Percentiles rank a stretch among this genome's conserved stretches.
Evolutionary conservation across 768 basidiomycete species (phyloP).

Genomic region (Solioccasus polychromus): DNA sequence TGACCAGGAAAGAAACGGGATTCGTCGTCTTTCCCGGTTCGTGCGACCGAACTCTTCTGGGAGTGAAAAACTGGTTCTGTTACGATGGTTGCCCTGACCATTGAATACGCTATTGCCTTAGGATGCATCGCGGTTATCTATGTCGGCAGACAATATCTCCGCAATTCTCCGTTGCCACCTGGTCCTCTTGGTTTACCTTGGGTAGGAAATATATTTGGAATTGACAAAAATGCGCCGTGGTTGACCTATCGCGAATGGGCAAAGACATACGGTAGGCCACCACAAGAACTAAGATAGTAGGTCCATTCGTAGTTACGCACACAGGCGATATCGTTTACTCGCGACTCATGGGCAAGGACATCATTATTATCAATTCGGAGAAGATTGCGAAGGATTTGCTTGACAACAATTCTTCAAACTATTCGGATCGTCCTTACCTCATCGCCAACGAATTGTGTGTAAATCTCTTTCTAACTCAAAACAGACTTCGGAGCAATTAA

Average conservation of each 20-base stretch:
- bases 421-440: slow-evolving; percentile 45
- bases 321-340: slow-evolving; percentile 15
- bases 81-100: neutral
- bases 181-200: slow-evolving; percentile 34
- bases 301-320: slow-evolving; percentile 38
- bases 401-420: slow-evolving; percentile 41
- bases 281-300: neutral
- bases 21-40: no score
- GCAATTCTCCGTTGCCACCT: slow-evolving; percentile 22
- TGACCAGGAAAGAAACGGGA: no score
- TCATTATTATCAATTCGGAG: slow-evolving; percentile 34
- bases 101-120: neutral
- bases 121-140: neutral
- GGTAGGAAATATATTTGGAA: slow-evolving; percentile 35
- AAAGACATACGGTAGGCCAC: slow-evolving; percentile 27
- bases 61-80: no score
- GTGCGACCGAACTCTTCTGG: no score
- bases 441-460: slow-evolving; percentile 14
- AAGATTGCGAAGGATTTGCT: slow-evolving; percentile 9
- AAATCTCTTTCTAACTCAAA: neutral
- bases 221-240: slow-evolving; percentile 21
- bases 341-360: slow-evolving; percentile 39
- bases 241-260: slow-evolving; percentile 34
- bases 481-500: neutral
- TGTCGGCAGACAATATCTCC: neutral